These are phyloP conservation scores for Arachis hypogaea DNA, from an alignment of 306 rosid species.

Conservation along the genomic window DNA sequence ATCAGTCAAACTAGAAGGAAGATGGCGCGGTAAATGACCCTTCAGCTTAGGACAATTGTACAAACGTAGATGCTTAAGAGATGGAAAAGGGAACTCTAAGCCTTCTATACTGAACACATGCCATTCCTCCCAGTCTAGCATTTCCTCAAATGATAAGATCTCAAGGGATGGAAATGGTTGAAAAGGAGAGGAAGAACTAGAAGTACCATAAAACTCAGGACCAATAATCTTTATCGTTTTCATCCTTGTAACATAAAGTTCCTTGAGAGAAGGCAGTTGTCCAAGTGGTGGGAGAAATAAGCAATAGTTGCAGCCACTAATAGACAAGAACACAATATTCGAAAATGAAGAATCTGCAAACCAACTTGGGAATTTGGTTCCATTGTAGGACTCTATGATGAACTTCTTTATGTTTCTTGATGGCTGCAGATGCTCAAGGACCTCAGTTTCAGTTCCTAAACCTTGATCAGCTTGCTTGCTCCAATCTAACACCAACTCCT, in stretches of 20 bases:
- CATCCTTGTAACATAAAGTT: constrained; percentile 3
- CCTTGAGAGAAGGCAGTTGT: constrained; percentile 25
- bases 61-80: constrained; percentile 1
- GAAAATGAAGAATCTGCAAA: constrained; percentile 23
- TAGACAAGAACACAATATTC: background rate
- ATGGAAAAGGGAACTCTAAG: constrained; percentile 4
- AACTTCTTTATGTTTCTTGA: constrained; percentile 16
- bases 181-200: background rate
- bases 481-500: constrained; percentile 25
- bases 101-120: background rate
- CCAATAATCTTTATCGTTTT: background rate
- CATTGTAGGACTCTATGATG: background rate
- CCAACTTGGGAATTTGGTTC: constrained; percentile 14
- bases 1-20: constrained; percentile 7
- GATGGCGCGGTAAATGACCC: constrained; percentile 10
- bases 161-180: constrained; percentile 20
- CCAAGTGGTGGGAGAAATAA: constrained; percentile 5
- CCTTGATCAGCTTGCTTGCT: background rate
- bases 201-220: constrained; percentile 14
- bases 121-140: constrained; percentile 30
- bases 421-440: constrained; percentile 26
- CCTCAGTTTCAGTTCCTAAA: background rate
- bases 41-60: constrained; percentile 16
- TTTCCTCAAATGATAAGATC: background rate
- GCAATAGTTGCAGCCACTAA: constrained; percentile 3